A percentile compares a stretch with the other conserved stretches of the same genome.
phyloP scores from a whole-genome alignment of 108 stramenopile genomes.

The Schizochytrium sp. region DNA sequence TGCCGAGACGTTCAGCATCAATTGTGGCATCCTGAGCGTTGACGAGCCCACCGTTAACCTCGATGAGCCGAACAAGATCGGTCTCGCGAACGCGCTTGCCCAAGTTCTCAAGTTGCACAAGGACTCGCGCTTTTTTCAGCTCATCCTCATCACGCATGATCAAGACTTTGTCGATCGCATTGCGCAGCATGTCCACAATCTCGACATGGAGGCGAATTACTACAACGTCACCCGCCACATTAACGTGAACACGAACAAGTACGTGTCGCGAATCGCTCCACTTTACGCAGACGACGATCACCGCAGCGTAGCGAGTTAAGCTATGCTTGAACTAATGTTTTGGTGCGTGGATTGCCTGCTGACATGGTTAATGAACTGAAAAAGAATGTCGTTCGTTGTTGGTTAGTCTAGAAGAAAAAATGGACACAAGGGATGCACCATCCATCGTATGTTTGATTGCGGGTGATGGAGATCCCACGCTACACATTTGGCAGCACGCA shows the following conservation, averaged over 20 bases:
- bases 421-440: no score
- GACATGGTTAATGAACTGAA: background rate
- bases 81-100: conserved; percentile 83
- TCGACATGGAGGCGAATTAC: conserved; percentile 10
- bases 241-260: background rate
- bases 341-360: background rate
- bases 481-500: background rate
- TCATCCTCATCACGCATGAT: conserved; percentile 96
- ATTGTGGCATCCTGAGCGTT: conserved; percentile 86
- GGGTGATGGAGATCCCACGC: background rate
- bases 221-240: background rate
- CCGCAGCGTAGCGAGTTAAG: background rate
- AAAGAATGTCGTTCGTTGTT: background rate
- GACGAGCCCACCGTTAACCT: conserved; percentile 96
- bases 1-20: conserved; percentile 91
- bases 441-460: background rate
- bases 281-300: background rate
- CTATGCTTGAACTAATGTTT: background rate
- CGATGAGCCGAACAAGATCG: conserved; percentile 80
- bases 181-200: background rate
- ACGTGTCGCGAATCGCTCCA: background rate
- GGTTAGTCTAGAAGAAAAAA: no score
- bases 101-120: conserved; percentile 78
- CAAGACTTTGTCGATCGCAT: conserved; percentile 77
- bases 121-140: conserved; percentile 87